These are phyloP conservation scores for Butyriboletus loyo DNA, from an alignment of 768 basidiomycete species.

Conservation along the genomic window DNA sequence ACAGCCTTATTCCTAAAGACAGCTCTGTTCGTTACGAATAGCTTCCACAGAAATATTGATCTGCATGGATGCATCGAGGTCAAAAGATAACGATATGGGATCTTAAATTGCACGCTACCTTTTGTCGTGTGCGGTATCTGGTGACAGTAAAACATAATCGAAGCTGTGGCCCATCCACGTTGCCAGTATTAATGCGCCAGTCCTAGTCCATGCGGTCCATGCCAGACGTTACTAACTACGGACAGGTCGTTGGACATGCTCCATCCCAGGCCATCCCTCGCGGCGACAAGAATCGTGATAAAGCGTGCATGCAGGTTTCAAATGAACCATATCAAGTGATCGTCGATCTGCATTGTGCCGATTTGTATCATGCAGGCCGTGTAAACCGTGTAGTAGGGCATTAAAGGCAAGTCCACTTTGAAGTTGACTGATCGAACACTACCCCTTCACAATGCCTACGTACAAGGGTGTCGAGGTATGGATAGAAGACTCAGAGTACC, in stretches of 20 bases:
- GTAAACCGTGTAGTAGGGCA: neutral
- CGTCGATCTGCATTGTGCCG: neutral
- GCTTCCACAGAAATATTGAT: neutral
- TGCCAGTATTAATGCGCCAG: no score
- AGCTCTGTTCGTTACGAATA: neutral
- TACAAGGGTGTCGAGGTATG: conserved; percentile 16
- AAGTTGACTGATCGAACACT: neutral
- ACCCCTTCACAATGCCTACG: conserved; percentile 11
- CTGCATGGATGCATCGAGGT: neutral
- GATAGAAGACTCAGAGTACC: conserved; percentile 14
- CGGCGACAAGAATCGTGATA: neutral
- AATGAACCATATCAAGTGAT: neutral
- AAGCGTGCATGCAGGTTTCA: neutral
- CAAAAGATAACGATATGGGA: no score
- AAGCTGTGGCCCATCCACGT: neutral
- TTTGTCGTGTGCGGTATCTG: neutral
- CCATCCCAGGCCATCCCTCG: neutral
- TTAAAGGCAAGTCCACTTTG: neutral
- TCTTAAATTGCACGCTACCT: no score
- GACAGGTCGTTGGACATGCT: neutral
- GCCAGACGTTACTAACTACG: neutral
- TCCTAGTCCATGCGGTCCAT: no score
- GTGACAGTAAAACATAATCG: neutral
- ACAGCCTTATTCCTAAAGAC: no score
- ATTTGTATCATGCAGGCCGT: conserved; percentile 8